Evolutionary conservation across 2,329 filamentous ascomycete genomes (phyloP).

Genomic region (Albophoma yamanashiensis): DNA sequence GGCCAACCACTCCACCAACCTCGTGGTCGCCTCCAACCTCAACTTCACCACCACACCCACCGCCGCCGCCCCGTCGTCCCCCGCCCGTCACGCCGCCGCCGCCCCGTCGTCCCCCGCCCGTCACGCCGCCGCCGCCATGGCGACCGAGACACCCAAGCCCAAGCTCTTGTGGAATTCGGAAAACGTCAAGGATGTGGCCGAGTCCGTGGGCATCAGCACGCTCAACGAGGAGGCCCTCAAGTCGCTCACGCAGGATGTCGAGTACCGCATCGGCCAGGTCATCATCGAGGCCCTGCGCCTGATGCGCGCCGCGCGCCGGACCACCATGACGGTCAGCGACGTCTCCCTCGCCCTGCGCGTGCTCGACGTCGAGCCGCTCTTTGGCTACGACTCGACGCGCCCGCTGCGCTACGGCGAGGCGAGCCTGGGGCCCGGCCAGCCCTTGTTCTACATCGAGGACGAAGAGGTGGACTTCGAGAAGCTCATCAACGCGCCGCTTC

Average conservation of each 20-base stretch:
- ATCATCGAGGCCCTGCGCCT: constrained; percentile 90
- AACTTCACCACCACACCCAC: background rate
- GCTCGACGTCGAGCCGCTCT: constrained; percentile 87
- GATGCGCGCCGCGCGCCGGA: constrained; percentile 86
- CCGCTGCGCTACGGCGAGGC: constrained; percentile 89
- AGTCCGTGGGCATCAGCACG: constrained; percentile 79
- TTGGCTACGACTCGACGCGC: constrained; percentile 88
- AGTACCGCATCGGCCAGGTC: constrained; percentile 89
- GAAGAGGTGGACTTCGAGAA: constrained; percentile 99
- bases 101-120: too few species aligned
- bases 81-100: background rate
- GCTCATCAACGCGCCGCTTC: constrained; percentile 89
- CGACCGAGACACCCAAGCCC: constrained; percentile 31
- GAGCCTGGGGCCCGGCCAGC: constrained; percentile 84
- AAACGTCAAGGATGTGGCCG: constrained; percentile 90
- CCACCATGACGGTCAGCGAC: constrained; percentile 80
- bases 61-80: background rate
- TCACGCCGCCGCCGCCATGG: constrained; percentile 15
- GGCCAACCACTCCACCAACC: background rate
- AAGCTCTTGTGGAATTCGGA: constrained; percentile 86
- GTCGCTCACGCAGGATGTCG: constrained; percentile 83
- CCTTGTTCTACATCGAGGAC: constrained; percentile 94
- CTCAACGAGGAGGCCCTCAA: constrained; percentile 81
- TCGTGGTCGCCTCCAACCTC: background rate
- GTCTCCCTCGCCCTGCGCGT: constrained; percentile 75